Base-by-base conservation (phyloP, 148 eudicot species). In the Polygonum aviculare region DNA sequence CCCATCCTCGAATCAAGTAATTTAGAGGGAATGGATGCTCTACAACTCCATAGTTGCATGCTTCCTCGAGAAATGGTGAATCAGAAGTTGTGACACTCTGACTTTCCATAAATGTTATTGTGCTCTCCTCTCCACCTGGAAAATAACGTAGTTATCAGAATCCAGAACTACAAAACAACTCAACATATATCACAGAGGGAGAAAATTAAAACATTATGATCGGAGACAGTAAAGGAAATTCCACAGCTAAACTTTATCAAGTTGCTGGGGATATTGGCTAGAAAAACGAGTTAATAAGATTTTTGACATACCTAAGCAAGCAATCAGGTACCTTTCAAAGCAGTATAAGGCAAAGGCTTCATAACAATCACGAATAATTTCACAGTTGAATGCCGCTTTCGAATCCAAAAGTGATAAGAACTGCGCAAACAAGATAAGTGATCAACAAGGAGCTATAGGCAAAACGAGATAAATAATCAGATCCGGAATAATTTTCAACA, bases 281-380 rank as follows among this genome's bases (percentile, higher is more conserved):
- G 39, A 38, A 10, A 60, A 26, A 60, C 38, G 16, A 36, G 40
- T 6, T 65, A 35, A 14, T 35, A 22, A 35, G 40, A 36, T 65
- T 65, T 36, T 38, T 3, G 4, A 76, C 81, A 67, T 89, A 95
- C 99, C 99, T 88, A 95, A 88, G 86, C 96, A 90, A 81, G 97
- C 99, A 77, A 95, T 92, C 60, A 95, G 85, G 82, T 90, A 92
- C 89, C 99, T 92, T 88, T 93, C 99, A 81, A 95, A 95, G 94
- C 97, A 95, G 82, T 95, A 95, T 77, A 95, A 81, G 9, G 99
- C 99, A 85, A 95, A 92, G 75, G 99, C 99, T 88, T 95, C 99
- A 81, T 95, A 95, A 78, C 99, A 95, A 75, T 95, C 99, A 72
- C 96, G 87, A 69, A 95, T 87, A 73, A 93, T 84, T 87, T 93